These are phyloP conservation scores for Beauveria medogensis DNA, from an alignment of 2,329 filamentous ascomycete genomes.

Conservation along the genomic window DNA sequence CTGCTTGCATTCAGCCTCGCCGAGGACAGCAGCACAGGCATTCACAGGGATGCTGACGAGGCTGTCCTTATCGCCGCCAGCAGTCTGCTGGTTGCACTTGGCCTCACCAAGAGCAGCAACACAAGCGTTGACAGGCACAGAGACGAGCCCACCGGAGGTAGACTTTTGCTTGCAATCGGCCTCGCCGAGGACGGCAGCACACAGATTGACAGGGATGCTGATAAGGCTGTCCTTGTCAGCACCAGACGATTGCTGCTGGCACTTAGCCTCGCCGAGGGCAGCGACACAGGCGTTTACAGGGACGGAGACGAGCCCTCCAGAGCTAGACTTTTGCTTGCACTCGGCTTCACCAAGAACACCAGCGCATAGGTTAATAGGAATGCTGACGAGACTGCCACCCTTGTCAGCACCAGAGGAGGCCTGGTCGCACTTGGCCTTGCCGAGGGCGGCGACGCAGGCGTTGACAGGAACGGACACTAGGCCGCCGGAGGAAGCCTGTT, in stretches of 20 bases:
- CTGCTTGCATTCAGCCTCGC: conserved; percentile 5
- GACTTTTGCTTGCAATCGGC: background rate
- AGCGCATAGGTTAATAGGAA: conserved; percentile 2
- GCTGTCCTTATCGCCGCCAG: background rate
- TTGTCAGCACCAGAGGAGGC: background rate
- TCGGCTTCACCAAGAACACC: conserved; percentile 1
- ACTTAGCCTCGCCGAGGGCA: background rate
- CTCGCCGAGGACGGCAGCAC: background rate
- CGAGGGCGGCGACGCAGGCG: background rate
- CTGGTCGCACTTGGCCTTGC: background rate
- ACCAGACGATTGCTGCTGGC: background rate
- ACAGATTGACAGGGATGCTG: background rate
- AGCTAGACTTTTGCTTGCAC: conserved; percentile 4
- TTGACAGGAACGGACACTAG: background rate
- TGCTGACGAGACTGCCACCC: background rate
- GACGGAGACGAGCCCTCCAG: background rate
- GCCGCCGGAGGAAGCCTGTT: background rate
- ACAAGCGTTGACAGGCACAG: background rate
- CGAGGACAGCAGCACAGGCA: background rate
- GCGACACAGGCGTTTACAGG: background rate
- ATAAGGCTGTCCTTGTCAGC: background rate
- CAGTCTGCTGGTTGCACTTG: background rate
- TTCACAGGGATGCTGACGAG: conserved; percentile 1
- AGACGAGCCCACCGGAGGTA: too few relatives aligned
- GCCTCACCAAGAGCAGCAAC: background rate